Base-by-base conservation (phyloP, 2,329 filamentous ascomycete genomes). In the Parastagonospora nodorum region DNA sequence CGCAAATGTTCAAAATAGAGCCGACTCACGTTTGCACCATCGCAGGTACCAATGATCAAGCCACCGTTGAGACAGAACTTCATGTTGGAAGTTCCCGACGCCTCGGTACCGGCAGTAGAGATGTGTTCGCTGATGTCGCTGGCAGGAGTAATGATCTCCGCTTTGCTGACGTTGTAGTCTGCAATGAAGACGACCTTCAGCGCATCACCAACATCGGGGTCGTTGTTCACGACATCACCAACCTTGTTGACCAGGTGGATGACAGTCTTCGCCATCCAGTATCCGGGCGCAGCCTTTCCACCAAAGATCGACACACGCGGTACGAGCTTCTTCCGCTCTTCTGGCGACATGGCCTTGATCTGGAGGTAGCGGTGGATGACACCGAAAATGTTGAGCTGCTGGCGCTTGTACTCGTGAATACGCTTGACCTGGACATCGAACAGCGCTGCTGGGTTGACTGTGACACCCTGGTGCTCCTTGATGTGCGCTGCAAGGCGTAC, bases 181-280 rank as follows among this genome's bases (percentile, higher is more conserved):
- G 95, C 91, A 46, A 99, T 77, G 81, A 97, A 99, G 69, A 99
- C 87, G 45, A 99, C 94, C 82, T 99, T 99, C 70, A 99, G 83
- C 28, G 96, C 81, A 69, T 97, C 93, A 29, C 93, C 93, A 69
- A 97, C 87, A 30, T 97, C 94, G 37, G 85, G 81, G 67, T 99
- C 94, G 35, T 90, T 89, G 80, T 99, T 99, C 63, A 99, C 88
- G 2, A 97, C 89, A 12, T 85, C 78, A 4, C 91, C 92, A 24
- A 97, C 94, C 55, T 87, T 88, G 79, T 97, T 97, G 80, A 99
- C 87, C 50, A 99, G 84, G 72, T 97, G 93, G 65, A 99, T 99
- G 61, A 97, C 92, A 35, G 94, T 95, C 84, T 99, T 99, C 32
- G 94, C 94, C 94, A 97, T 99, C 94, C 94, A 99, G 81, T 99